These are phyloP conservation scores for Deuterostichococcus epilithicus DNA, from an alignment of 139 green algal species.

Conservation along the genomic window DNA sequence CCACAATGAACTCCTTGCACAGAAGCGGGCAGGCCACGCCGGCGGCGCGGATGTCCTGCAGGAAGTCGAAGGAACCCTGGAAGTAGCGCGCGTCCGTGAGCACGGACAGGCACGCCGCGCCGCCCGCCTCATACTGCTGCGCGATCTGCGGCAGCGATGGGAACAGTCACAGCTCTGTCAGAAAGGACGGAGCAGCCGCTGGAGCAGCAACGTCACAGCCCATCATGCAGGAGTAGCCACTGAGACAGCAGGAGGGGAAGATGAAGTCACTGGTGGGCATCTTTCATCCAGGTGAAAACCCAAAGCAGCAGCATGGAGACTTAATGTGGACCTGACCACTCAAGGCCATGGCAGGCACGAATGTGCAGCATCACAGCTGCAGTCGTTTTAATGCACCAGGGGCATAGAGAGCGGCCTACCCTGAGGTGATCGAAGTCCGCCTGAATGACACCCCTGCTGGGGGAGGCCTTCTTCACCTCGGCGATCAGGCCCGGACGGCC, in stretches of 20 bases:
- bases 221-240: too few species aligned
- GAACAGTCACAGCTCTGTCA: too few species aligned
- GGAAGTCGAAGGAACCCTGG: slow-evolving; percentile 78
- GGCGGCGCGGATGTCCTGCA: slow-evolving; percentile 64
- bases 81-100: slow-evolving; percentile 98
- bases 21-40: slow-evolving; percentile 90
- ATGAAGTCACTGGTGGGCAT: too few species aligned
- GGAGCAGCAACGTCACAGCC: too few species aligned
- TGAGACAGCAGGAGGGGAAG: too few species aligned
- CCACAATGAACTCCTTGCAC: slow-evolving; percentile 99
- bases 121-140: slow-evolving; percentile 89
- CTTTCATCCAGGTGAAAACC: too few species aligned
- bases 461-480: slow-evolving; percentile 98
- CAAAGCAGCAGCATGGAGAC: too few species aligned
- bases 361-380: background rate
- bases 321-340: background rate
- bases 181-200: too few species aligned
- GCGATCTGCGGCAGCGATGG: slow-evolving; percentile 48
- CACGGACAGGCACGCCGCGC: slow-evolving; percentile 93
- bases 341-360: background rate
- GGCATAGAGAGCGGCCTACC: slow-evolving; percentile 9
- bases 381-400: too few species aligned
- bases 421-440: slow-evolving; percentile 92
- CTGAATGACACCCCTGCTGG: slow-evolving; percentile 92
- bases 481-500: slow-evolving; percentile 92